Base-by-base conservation (phyloP, 805 yeast genomes). In the Kregervanrija pseudodelftensis region DNA sequence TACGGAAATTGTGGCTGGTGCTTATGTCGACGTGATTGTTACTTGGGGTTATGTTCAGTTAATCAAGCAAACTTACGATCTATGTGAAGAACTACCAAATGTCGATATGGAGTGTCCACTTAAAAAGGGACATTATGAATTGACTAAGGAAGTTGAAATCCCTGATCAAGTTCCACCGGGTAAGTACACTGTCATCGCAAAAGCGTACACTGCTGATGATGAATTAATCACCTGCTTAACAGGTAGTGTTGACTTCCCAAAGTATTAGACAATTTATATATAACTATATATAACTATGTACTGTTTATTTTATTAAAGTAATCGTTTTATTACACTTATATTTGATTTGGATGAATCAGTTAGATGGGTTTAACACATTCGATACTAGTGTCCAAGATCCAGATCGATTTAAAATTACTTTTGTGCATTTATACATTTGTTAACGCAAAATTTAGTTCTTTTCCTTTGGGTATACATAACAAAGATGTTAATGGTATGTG, bases 151-250 rank as follows among this genome's bases (percentile, higher is more conserved):
- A 38, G 95, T 93, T 22, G 90, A 82, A 57, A 78, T 93, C 45
- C 99, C 99, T 13, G 70, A 73, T 12, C 93, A 88, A 63, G 95
- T 91, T 31, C 99, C 99, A 47, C 96, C 98, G 16, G 99, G 99
- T 36, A 83, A 77, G 60, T 93, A 93, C 68, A 69, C 77, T 30
- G 95, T 91, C 28, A 69, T 74, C 42, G 98, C 97, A 14, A 79
- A 91, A 58, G 99, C 98, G 2, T 93, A 77, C 69, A 88, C 95
- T 36, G 79, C 70, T 36, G 87, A 85, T 44, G 96, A 88, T 57
- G 82, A 76, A 34, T 75, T 85, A 50, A 79, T 93, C 51, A 79
- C 96, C 17, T 93, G 99, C 64, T 69, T 93, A 55, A 76, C 85
- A 16, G 93, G 88, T 8, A 74, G 79, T 10, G 77, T 85, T 35